Conservation (phyloP, 2,329 filamentous ascomycete species). For the Biscogniauxia marginata region DNA sequence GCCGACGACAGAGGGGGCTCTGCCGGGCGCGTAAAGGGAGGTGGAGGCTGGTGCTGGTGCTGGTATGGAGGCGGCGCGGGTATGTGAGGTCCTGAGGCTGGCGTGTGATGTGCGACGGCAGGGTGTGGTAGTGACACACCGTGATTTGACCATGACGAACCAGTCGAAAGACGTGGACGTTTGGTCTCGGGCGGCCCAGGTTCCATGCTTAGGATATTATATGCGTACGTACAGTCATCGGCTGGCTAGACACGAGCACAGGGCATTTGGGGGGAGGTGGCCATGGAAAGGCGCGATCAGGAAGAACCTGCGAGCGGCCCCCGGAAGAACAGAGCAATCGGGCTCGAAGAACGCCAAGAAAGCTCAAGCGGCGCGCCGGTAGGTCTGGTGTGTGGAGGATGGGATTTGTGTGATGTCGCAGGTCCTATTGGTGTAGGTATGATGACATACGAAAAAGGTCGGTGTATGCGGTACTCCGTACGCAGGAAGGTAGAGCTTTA, state of each 20-base stretch:
- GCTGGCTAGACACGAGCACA: slow-evolving; percentile 31
- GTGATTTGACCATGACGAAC: slow-evolving; percentile 48
- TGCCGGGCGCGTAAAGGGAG: slow-evolving; percentile 38
- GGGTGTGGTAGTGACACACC: slow-evolving; percentile 48
- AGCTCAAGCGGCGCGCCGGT: slow-evolving; percentile 26
- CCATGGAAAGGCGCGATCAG: slow-evolving; percentile 37
- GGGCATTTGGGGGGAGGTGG: slow-evolving; percentile 35
- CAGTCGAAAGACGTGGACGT: slow-evolving; percentile 54
- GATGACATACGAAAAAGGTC: slow-evolving; percentile 25
- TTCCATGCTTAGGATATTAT: slow-evolving; percentile 57
- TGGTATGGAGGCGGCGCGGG: slow-evolving; percentile 40
- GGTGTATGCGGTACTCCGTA: slow-evolving; percentile 19
- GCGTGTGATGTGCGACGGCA: slow-evolving; percentile 36
- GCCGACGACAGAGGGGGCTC: slow-evolving; percentile 40
- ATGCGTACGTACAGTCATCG: slow-evolving; percentile 34
- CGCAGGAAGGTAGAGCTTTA: slow-evolving; percentile 2
- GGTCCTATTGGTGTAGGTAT: slow-evolving; percentile 19
- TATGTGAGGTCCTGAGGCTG: slow-evolving; percentile 36
- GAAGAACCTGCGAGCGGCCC: slow-evolving; percentile 27
- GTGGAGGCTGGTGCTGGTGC: slow-evolving; percentile 33
- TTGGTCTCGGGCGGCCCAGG: slow-evolving; percentile 57
- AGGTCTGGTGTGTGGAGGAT: slow-evolving; percentile 24
- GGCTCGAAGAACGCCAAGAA: slow-evolving; percentile 25
- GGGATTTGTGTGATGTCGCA: slow-evolving; percentile 20
- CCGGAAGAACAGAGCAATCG: slow-evolving; percentile 25